Conservation (phyloP, 768 basidiomycete species). For the Tulasnella sp. region DNA sequence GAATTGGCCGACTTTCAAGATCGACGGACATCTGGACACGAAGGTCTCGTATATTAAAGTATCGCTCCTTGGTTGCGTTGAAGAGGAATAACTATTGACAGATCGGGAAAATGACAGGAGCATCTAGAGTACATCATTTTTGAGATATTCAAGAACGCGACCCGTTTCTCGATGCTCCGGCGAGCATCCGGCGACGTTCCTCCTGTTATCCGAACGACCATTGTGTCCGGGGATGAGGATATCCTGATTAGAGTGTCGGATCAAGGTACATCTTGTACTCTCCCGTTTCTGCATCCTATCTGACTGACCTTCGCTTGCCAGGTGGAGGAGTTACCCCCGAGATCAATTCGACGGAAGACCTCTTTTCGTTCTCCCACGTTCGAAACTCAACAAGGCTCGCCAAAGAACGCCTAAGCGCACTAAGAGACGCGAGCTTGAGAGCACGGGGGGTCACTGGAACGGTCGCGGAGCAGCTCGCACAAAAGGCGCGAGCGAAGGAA, state of each 20-base stretch:
- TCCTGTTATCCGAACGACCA: conserved; percentile 53
- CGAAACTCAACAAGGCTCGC: conserved; percentile 64
- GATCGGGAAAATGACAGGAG: neutral
- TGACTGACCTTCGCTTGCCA: conserved; percentile 21
- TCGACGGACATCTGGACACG: conserved; percentile 62
- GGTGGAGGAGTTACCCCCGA: conserved; percentile 52
- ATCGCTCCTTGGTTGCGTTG: neutral
- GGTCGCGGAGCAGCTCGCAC: conserved; percentile 61
- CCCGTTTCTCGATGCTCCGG: conserved; percentile 43
- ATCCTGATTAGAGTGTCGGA: conserved; percentile 83
- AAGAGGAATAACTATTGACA: neutral
- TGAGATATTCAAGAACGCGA: conserved; percentile 73
- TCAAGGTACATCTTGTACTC: conserved; percentile 42
- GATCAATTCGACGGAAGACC: conserved; percentile 55
- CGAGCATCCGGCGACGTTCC: conserved; percentile 29
- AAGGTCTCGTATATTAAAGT: conserved; percentile 60
- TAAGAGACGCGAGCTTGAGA: conserved; percentile 50
- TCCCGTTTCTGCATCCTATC: neutral
- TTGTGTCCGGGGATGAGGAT: conserved; percentile 61
- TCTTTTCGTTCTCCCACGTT: conserved; percentile 83
- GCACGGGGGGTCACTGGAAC: conserved; percentile 61
- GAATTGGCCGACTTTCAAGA: conserved; percentile 44
- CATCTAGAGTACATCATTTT: conserved; percentile 57
- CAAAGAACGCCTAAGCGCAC: conserved; percentile 50
- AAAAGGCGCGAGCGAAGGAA: conserved; percentile 27